Evolutionary conservation across 768 basidiomycete genomes (phyloP), one percentile per base, ranked within the genome.

Genomic region (Cystobasidium onofrii): DNA sequence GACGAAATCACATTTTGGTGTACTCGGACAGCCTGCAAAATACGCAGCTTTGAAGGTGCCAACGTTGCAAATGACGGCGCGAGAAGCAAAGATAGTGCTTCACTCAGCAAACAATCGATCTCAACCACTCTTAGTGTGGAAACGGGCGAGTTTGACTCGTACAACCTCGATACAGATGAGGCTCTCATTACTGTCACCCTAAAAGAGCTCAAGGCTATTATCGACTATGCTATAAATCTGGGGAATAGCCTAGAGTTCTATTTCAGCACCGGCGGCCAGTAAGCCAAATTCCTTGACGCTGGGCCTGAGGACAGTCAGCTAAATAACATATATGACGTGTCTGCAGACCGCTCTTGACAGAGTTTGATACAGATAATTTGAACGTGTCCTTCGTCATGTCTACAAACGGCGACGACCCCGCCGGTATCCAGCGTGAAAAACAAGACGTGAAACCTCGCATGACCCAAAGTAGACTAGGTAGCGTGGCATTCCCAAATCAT

Each of bases 1-100:
- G 69, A 71, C 33, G 69, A 71, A 36, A 71, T 71, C 69, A 71
- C 69, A 13, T 46, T 71, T 34, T 71, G 69, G 69, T 71, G 33
- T 27, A 71, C 69, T 55, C 52, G 33, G 10, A 36, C n/a, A 1
- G 39, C 27, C 4, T 71, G 69, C 41, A 71, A 60, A 36, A 55
- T 71, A 36, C 52, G 43, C n/a, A 55, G 50, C 17, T 71, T 57
- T 39, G 54, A 71, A 44, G 55, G 54, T 12, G 69, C 69, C 7
- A 4, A 33, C 54, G 34, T n/a, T 31, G 57, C 57, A 9, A 31
- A 23, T 25, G 57, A 31, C 29, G 31, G 57, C 3, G 25, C 57
- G 7, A 61, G 57, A n/a, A 61, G 57, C 57, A 50, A 52, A 52
- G 29, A 67, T 20, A 41, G 29, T 41, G 65, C 25, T 31, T 23